Conservation (phyloP, 768 basidiomycete species). For the Neoboletus brunneissimus region DNA sequence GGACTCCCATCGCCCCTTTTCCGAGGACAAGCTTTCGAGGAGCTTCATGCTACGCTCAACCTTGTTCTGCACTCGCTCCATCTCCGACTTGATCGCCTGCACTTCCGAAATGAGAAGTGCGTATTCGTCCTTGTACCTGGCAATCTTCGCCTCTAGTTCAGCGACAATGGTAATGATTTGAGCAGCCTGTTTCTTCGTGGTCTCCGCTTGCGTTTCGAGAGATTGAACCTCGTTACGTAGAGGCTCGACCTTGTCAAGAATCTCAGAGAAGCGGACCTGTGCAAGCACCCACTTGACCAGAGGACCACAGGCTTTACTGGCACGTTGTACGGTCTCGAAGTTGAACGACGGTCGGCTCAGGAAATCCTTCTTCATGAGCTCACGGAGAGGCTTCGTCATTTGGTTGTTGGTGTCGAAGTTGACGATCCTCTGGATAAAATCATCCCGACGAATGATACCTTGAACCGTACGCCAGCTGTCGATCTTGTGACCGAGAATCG, state of each 20-base stretch:
- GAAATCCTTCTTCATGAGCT: slow-evolving; percentile 91
- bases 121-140: slow-evolving; percentile 94
- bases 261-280: slow-evolving; percentile 95
- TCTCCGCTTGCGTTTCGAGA: slow-evolving; percentile 87
- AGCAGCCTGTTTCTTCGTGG: slow-evolving; percentile 90
- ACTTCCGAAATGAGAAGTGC: slow-evolving; percentile 95
- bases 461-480: slow-evolving; percentile 97
- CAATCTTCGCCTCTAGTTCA: slow-evolving; percentile 91
- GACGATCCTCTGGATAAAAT: slow-evolving; percentile 94
- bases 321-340: slow-evolving; percentile 92
- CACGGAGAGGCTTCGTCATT: slow-evolving; percentile 87
- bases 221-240: slow-evolving; percentile 93
- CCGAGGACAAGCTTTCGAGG: slow-evolving; percentile 91
- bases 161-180: slow-evolving; percentile 90
- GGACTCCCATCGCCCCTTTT: slow-evolving; percentile 89
- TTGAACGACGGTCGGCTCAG: slow-evolving; percentile 88
- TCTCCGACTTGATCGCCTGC: slow-evolving; percentile 94
- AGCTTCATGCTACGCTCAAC: slow-evolving; percentile 97
- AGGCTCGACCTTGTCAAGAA: slow-evolving; percentile 95
- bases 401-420: slow-evolving; percentile 89
- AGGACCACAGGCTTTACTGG: slow-evolving; percentile 95
- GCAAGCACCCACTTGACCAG: slow-evolving; percentile 98
- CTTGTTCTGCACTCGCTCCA: slow-evolving; percentile 96
- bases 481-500: slow-evolving; percentile 92
- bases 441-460: slow-evolving; percentile 91